A percentile compares a stretch with the other conserved stretches of the same genome.
phyloP scores from a whole-genome alignment of 768 basidiomycete genomes.

The Tremella yokohamensis region DNA sequence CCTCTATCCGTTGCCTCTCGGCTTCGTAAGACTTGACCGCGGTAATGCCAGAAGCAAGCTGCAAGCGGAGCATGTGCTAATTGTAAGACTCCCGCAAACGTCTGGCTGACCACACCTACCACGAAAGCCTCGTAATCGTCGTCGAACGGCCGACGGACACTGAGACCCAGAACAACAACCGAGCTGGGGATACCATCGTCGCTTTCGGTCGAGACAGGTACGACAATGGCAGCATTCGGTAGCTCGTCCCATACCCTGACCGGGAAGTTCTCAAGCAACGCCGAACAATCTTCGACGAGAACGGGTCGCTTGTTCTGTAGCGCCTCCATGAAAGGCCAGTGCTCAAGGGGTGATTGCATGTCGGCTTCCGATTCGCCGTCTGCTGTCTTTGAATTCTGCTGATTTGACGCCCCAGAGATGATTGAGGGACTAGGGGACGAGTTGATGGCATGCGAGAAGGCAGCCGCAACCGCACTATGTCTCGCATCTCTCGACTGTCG shows the following conservation, averaged over 20 bases:
- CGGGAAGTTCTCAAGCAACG: conserved; percentile 33
- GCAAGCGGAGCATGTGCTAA: conserved; percentile 23
- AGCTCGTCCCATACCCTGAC: conserved; percentile 46
- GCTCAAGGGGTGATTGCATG: conserved; percentile 14
- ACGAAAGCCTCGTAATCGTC: conserved; percentile 46
- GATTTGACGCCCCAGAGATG: conserved; percentile 24
- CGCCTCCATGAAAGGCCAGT: conserved; percentile 44
- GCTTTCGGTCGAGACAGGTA: conserved; percentile 45
- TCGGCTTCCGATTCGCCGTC: conserved; percentile 5
- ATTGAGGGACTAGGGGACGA: conserved; percentile 40
- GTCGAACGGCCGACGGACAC: conserved; percentile 41
- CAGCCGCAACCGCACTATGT: neutral
- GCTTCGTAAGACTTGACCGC: conserved; percentile 44
- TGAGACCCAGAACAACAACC: conserved; percentile 41
- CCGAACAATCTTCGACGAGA: conserved; percentile 39
- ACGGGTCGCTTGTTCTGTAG: conserved; percentile 29
- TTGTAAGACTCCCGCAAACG: neutral
- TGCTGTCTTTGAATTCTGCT: conserved; percentile 1
- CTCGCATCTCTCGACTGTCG: conserved; percentile 2
- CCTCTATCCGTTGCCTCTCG: conserved; percentile 37
- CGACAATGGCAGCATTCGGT: conserved; percentile 37
- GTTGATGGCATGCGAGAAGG: conserved; percentile 12
- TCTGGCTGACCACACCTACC: conserved; percentile 13
- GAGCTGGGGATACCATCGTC: conserved; percentile 39
- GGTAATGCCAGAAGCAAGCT: conserved; percentile 43